A percentile compares a stretch with the other conserved stretches of the same genome.
These are phyloP conservation scores for Pelargonium cotyledonis DNA, from an alignment of 441 rosid genomes.

Conservation along the genomic window DNA sequence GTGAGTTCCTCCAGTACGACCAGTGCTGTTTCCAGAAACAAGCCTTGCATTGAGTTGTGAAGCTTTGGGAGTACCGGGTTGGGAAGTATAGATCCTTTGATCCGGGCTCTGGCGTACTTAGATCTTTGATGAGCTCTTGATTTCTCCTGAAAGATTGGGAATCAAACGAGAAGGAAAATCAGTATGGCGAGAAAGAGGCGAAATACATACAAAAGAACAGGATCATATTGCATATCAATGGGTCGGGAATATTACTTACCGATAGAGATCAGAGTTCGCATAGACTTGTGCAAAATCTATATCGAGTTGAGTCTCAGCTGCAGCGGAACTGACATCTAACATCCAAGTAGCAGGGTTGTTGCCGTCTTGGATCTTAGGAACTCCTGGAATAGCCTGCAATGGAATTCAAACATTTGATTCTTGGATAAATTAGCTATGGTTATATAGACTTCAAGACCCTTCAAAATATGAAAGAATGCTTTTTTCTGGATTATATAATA, in stretches of 20 bases:
- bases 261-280: constrained; percentile 53
- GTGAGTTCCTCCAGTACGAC: constrained; percentile 84
- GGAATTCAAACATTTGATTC: background rate
- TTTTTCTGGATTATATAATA: too few species aligned
- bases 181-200: background rate
- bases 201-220: constrained; percentile 5
- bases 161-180: background rate
- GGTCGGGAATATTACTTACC: constrained; percentile 34
- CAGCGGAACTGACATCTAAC: constrained; percentile 54
- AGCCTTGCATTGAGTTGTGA: constrained; percentile 55
- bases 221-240: constrained; percentile 38
- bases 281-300: constrained; percentile 55
- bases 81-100: constrained; percentile 60
- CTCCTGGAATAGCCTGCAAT: constrained; percentile 49
- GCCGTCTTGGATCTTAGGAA: constrained; percentile 60
- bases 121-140: constrained; percentile 51
- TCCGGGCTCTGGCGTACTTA: constrained; percentile 50
- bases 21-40: constrained; percentile 76
- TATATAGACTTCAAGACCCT: too few species aligned
- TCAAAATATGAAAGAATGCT: too few species aligned
- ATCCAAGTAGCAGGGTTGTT: constrained; percentile 92
- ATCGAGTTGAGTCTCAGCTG: constrained; percentile 54
- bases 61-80: constrained; percentile 49
- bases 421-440: too few species aligned
- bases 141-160: constrained; percentile 47